These are phyloP conservation scores for Epicoccum sorghinum DNA, from an alignment of 2,329 filamentous ascomycete genomes.

Conservation along the genomic window DNA sequence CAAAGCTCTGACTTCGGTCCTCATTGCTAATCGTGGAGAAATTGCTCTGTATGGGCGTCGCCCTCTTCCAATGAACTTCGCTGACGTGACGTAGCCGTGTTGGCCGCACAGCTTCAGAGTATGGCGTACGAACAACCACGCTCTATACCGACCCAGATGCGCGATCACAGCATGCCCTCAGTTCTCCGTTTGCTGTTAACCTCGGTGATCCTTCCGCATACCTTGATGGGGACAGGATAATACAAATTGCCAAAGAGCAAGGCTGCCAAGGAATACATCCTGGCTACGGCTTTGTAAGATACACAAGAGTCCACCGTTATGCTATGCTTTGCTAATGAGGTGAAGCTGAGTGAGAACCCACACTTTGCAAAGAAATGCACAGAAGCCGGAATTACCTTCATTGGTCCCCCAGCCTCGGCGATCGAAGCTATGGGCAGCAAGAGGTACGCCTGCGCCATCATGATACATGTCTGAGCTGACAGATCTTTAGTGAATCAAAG, in stretches of 20 bases:
- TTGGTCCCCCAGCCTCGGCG: constrained; percentile 82
- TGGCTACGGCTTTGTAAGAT: constrained; percentile 79
- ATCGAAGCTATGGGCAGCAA: constrained; percentile 90
- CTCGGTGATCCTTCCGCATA: constrained; percentile 85
- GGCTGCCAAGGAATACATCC: constrained; percentile 93
- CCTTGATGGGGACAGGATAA: constrained; percentile 91
- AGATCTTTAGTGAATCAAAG: constrained; percentile 69
- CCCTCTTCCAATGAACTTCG: not conserved
- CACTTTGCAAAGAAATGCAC: constrained; percentile 87
- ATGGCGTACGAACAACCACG: constrained; percentile 92
- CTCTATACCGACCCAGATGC: constrained; percentile 94
- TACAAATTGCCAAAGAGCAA: constrained; percentile 82
- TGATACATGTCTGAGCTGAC: constrained; percentile 12
- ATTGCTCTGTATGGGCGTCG: constrained; percentile 72
- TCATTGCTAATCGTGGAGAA: constrained; percentile 96
- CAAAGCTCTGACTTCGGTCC: constrained; percentile 71
- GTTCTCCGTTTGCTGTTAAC: constrained; percentile 81
- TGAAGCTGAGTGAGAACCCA: constrained; percentile 82
- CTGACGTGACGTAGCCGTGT: constrained; percentile 65
- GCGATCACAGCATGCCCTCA: constrained; percentile 83
- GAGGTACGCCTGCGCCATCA: constrained; percentile 57
- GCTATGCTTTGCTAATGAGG: constrained; percentile 17
- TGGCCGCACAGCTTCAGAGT: constrained; percentile 81
- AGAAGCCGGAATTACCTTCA: constrained; percentile 89
- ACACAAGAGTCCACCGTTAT: not conserved